Evolutionary conservation across 1,139 yeast genomes (phyloP), one percentile per base, ranked within the genome.

Genomic region (Suhomyces choctaworum): DNA sequence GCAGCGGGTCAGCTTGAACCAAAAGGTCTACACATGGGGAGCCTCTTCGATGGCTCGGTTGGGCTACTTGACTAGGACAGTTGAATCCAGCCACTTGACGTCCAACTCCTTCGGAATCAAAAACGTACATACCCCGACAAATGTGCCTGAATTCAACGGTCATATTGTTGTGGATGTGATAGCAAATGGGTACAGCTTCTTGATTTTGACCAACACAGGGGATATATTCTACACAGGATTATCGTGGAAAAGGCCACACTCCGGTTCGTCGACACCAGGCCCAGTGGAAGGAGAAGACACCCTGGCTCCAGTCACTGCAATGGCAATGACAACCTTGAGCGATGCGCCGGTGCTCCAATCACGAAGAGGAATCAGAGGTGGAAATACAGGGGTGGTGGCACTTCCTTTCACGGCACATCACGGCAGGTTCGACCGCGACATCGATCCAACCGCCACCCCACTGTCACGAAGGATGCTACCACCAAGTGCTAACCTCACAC

Each of bases 131-230:
- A 57, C 58, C 3, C 81, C 83, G 1, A 63, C 71, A 0, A 52
- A 58, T 31, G 51, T 72, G 11, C 31, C 49, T 2, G 55, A 60
- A 34, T 51, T 63, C 50, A 51, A 69, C 24, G 59, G 64, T 12
- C 54, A 60, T 16, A 54, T 73, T 1, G 58, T 81, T 7, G 64
- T 74, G 4, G 86, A 80, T 48, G 62, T 83, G 2, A 66, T 76
- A 12, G 80, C 83, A 5, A 83, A 83, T 24, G 94, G 94, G 1
- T 82, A 69, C 50, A 72, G 82, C n/a, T 79, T 82, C 48, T 77
- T 80, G 29, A 60, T 84, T 1, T 58, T 83, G 30, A 73, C 82
- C 0, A 64, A 68, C 27, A 56, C 64, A 3, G 88, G 88, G 0
- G 63, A 69, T 7, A 49, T 81, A 10, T 80, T 65, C 51, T 69